A percentile compares a stretch with the other conserved stretches of the same genome.
phyloP scores from a whole-genome alignment of 169 alveolate genomes.

The Plasmodium gonderi region DNA sequence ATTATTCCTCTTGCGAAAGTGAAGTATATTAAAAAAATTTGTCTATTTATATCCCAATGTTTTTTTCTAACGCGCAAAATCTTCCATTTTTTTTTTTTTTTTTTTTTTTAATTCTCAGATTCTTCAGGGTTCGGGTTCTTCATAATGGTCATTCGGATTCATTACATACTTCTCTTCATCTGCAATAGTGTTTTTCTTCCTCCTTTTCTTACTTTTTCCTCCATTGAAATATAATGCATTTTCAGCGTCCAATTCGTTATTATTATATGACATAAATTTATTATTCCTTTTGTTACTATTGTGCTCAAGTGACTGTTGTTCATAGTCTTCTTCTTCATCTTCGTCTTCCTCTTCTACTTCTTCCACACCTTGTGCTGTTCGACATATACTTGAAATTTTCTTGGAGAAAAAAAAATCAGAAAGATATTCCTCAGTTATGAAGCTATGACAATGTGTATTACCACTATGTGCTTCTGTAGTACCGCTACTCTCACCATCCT shows the following conservation, averaged over 20 bases:
- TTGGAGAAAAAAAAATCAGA: slow-evolving; percentile 2
- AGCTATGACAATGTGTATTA: neutral
- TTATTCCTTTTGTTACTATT: neutral
- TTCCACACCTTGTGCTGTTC: neutral
- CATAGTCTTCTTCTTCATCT: neutral
- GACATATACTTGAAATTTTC: neutral
- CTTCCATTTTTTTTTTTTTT: no score
- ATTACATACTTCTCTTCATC: neutral
- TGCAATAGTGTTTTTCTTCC: neutral
- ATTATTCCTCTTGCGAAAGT: no score
- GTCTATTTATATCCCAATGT: no score
- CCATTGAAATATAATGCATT: neutral
- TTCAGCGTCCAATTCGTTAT: neutral
- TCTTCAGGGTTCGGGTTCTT: no score
- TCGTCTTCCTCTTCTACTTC: neutral
- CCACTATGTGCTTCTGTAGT: neutral
- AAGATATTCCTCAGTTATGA: neutral
- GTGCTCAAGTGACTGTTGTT: neutral
- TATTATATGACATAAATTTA: neutral
- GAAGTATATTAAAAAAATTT: no score
- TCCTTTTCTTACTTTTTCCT: neutral
- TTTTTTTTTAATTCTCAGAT: no score
- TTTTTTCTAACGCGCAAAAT: no score
- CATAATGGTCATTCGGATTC: neutral
- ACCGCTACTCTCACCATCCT: neutral